Conservation (phyloP, 257 asterid genomes). For the Solanum appendiculatum region DNA sequence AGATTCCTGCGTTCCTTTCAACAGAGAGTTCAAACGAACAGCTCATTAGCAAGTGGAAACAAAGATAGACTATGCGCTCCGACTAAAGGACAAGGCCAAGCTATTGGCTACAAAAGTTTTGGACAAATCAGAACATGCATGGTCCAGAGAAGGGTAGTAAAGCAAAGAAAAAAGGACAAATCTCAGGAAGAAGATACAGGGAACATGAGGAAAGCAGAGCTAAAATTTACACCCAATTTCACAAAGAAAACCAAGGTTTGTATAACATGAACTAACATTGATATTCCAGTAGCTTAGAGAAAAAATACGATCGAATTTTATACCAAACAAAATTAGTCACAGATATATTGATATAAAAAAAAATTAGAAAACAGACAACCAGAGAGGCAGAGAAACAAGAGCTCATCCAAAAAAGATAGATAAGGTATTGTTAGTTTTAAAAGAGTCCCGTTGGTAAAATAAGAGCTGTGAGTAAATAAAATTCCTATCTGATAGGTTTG, state of each 20-base stretch:
- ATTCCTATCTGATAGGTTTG: too few species aligned
- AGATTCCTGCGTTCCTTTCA: not conserved
- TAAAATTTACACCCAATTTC: not conserved
- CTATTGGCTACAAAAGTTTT: not conserved
- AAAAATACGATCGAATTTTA: not conserved
- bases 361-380: not conserved
- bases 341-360: not conserved
- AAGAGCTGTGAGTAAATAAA: too few species aligned
- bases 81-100: not conserved
- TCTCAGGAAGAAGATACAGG: not conserved
- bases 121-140: not conserved
- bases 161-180: not conserved
- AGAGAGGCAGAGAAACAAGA: not conserved
- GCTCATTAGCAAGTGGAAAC: not conserved
- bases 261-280: not conserved
- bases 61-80: not conserved
- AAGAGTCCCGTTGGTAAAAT: too few species aligned
- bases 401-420: not conserved
- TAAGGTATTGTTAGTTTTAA: too few species aligned
- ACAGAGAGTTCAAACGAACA: not conserved
- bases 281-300: not conserved
- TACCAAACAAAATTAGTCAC: not conserved
- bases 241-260: not conserved
- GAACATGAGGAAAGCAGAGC: not conserved
- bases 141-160: not conserved